Base-by-base conservation (phyloP, 1,284 basidiomycete species). In the Apiotrichum brassicae region DNA sequence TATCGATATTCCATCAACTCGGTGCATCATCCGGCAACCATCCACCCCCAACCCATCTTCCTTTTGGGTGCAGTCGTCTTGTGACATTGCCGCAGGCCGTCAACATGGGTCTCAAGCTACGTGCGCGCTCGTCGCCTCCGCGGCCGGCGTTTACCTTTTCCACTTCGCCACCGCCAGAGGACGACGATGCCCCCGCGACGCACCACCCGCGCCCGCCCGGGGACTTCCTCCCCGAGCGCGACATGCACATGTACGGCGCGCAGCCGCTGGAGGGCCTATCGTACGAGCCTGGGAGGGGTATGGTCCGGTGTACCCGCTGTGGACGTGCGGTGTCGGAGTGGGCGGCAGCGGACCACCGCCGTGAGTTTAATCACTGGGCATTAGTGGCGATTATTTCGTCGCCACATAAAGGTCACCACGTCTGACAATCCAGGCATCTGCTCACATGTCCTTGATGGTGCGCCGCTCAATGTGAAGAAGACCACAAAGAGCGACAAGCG, bases 201-300 rank as follows among this genome's bases (percentile, higher is more conserved):
- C 18, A 49, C 34, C 50, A 47, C 23, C 62, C 66, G 13, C 56
- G 61, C 20, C 86, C 87, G 0, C 87, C 87, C 0, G 85, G 86
- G 20, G 78, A 82, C 75, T 87, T 86, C 81, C 81, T 91, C 14
- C 81, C 85, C 24, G 85, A 85, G 8, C 80, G 80, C 54, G 86
- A 90, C 65, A 91, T 91, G 88, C 85, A 85, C 76, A 78, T 86
- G 53, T 92, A 86, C 70, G 88, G 87, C 30, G 78, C 82, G 4
- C 77, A 82, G 51, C 87, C 88, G 14, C 77, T 89, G 43, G 77
- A 61, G 34, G 33, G 55, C 43, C 76, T 60, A 32, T 14, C 50
- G 47, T 14, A 26, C 35, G 68, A 72, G 76, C 78, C 20, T 76
- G 86, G 71, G 47, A 79, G 86, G 39, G 86, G 85, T 20, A 70